Evolutionary conservation across 352 stramenopile species (phyloP).

Genomic region (Pythium scleroteichum): DNA sequence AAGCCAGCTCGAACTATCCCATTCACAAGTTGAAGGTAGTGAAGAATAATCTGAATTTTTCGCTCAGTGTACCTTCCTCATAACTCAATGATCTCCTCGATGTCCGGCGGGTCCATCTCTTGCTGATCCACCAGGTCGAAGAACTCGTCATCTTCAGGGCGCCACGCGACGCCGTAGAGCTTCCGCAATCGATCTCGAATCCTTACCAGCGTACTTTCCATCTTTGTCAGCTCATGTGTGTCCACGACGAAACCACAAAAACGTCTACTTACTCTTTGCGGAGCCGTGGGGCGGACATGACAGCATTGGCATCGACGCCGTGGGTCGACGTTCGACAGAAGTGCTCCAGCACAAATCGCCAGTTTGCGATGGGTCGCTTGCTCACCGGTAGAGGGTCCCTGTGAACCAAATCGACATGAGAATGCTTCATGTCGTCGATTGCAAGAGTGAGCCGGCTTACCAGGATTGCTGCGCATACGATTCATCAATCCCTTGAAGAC

Average conservation of each 20-base stretch:
- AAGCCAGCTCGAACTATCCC: constrained; percentile 6
- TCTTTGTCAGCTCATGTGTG: too few species aligned
- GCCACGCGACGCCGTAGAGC: constrained; percentile 51
- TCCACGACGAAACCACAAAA: background rate
- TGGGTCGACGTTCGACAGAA: constrained; percentile 24
- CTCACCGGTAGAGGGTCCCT: constrained; percentile 27
- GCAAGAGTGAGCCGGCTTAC: constrained; percentile 15
- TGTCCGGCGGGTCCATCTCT: constrained; percentile 16
- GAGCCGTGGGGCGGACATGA: constrained; percentile 10
- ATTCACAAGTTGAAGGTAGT: background rate
- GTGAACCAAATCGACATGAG: background rate
- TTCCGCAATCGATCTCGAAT: constrained; percentile 65
- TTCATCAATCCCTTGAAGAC: constrained; percentile 26
- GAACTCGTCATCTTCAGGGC: constrained; percentile 50
- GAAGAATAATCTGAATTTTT: background rate
- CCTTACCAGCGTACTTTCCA: constrained; percentile 48
- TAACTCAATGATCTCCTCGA: constrained; percentile 15
- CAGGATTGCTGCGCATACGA: constrained; percentile 35
- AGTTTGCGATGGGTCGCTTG: constrained; percentile 27
- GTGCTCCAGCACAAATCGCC: constrained; percentile 30
- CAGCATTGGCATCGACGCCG: constrained; percentile 5
- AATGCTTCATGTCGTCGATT: background rate
- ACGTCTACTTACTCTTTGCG: constrained; percentile 20
- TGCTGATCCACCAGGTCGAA: constrained; percentile 35
- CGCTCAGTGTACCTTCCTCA: background rate